Evolutionary conservation across 164 flowering plant genomes (phyloP).

Genomic region (Buxus sempervirens): DNA sequence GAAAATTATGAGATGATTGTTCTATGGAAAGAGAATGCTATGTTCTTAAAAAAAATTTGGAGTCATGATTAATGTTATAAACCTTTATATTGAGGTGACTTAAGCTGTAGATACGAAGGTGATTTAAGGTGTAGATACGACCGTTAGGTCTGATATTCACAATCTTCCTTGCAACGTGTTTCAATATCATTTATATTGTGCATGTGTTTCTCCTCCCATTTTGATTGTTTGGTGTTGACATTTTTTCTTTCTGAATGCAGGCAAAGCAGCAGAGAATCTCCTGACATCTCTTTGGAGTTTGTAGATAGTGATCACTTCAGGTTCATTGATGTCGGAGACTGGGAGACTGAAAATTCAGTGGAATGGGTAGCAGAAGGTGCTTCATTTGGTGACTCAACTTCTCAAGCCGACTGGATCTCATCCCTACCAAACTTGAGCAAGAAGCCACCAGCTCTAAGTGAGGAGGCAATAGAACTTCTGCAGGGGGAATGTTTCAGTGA

Average conservation of each 20-base stretch:
- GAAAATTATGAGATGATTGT: too few species aligned
- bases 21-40: too few species aligned
- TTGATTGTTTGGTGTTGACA: background rate
- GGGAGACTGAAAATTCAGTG: conserved; percentile 33
- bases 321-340: conserved; percentile 38
- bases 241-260: conserved; percentile 15
- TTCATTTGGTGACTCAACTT: background rate
- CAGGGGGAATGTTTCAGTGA: conserved; percentile 34
- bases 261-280: conserved; percentile 28
- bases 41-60: too few species aligned
- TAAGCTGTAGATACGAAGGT: too few species aligned
- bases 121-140: too few species aligned
- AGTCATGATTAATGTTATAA: too few species aligned
- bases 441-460: conserved; percentile 63
- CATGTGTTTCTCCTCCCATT: background rate
- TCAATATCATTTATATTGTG: too few species aligned
- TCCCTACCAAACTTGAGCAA: conserved; percentile 18
- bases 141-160: too few species aligned
- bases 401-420: background rate
- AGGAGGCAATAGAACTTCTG: conserved; percentile 42
- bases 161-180: background rate
- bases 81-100: too few species aligned
- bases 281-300: conserved; percentile 16
- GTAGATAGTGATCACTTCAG: conserved; percentile 35
- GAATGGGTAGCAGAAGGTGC: background rate